These are phyloP conservation scores for Rhizoclosmatium hyalinum DNA, from an alignment of 371 early-diverging fungal genomes.

Conservation along the genomic window DNA sequence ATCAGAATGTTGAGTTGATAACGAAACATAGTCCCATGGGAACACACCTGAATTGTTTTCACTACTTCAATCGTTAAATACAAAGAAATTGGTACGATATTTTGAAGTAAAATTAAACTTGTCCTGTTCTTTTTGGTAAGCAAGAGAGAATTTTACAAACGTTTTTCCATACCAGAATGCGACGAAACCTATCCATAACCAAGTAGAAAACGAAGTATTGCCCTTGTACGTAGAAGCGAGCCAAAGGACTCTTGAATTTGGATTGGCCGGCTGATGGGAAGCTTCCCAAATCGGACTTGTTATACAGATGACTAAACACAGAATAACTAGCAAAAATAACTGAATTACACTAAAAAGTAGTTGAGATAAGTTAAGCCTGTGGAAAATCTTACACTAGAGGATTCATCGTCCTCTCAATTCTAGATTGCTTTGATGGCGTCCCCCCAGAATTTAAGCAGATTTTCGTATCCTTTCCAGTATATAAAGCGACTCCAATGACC, in stretches of 20 bases:
- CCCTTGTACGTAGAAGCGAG: conserved; percentile 31
- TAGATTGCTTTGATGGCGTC: conserved; percentile 92
- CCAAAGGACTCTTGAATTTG: conserved; percentile 17
- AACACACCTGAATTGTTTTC: conserved; percentile 69
- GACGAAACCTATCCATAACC: conserved; percentile 40
- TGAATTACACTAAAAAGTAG: conserved; percentile 35
- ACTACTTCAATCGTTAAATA: conserved; percentile 96
- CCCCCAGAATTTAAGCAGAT: conserved; percentile 86
- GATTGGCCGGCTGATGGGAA: conserved; percentile 2
- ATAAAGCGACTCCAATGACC: conserved; percentile 82
- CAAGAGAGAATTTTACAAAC: background rate
- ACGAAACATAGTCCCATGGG: background rate
- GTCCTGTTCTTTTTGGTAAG: conserved; percentile 37
- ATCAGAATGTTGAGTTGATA: conserved; percentile 1
- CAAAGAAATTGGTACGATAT: conserved; percentile 93
- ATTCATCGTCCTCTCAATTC: conserved; percentile 91
- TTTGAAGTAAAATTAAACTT: conserved; percentile 76
- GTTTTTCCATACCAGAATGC: conserved; percentile 58
- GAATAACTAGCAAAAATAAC: conserved; percentile 42
- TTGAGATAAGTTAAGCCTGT: conserved; percentile 7
- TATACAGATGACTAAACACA: conserved; percentile 40
- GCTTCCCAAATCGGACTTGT: conserved; percentile 42
- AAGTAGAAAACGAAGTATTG: background rate
- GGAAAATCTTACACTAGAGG: conserved; percentile 69
- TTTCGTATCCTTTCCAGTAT: conserved; percentile 92